phyloP scores from a whole-genome alignment of 2,329 filamentous ascomycete species.

The Hansfordia pulvinata region DNA sequence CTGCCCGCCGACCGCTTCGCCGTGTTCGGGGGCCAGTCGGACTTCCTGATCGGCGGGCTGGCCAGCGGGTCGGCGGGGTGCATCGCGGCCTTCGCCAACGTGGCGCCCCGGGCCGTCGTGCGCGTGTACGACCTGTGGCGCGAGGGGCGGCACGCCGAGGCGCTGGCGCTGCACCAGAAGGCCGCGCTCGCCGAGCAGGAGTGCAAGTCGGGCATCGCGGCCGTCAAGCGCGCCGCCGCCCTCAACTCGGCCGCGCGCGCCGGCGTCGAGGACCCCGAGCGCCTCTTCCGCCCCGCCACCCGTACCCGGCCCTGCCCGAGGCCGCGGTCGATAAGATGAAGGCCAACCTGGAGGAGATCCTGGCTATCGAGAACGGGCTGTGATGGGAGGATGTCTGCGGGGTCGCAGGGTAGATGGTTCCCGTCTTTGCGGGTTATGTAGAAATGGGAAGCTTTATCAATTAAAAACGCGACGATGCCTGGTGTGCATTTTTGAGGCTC shows the following conservation, averaged over 20 bases:
- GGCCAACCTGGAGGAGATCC: too few species aligned
- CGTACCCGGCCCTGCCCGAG: too few species aligned
- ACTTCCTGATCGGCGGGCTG: constrained; percentile 52
- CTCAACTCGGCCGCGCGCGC: constrained; percentile 43
- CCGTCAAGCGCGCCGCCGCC: constrained; percentile 54
- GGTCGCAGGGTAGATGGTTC: too few species aligned
- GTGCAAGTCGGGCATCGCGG: constrained; percentile 52
- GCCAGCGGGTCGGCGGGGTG: constrained; percentile 44
- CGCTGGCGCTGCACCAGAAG: constrained; percentile 43
- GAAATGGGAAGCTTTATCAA: too few species aligned
- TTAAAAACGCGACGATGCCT: too few species aligned
- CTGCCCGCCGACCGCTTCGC: constrained; percentile 45
- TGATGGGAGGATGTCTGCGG: too few species aligned
- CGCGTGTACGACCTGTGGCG: constrained; percentile 48
- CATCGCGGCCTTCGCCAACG: constrained; percentile 49
- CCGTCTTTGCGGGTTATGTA: too few species aligned
- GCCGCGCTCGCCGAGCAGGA: constrained; percentile 53
- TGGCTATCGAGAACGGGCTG: too few species aligned
- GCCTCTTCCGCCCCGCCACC: constrained; percentile 44
- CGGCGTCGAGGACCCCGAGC: constrained; percentile 43
- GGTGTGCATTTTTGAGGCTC: too few species aligned
- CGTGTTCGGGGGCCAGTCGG: constrained; percentile 58
- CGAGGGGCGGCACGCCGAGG: constrained; percentile 41
- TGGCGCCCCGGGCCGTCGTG: constrained; percentile 42
- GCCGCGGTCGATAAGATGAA: too few species aligned